Base-by-base conservation (phyloP, 192 early-diverging fungal species). In the Dimargaris xerosporica region DNA sequence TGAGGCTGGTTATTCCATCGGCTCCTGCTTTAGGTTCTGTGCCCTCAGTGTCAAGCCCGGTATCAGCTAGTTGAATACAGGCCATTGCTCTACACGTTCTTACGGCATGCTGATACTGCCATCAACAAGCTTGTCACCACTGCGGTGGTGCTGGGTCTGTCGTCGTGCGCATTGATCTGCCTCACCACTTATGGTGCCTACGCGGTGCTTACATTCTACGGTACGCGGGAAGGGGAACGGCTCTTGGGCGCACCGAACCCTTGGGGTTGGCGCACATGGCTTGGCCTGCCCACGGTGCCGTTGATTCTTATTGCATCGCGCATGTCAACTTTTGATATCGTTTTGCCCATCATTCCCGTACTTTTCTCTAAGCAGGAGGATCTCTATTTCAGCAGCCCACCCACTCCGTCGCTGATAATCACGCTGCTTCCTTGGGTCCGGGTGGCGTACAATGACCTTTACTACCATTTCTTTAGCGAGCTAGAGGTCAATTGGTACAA, bases 211-310 rank as follows among this genome's bases (percentile, higher is more conserved):
- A 78, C 78, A 28, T 52, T 84, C 28, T 78, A 75, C 63, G 82
- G 82, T 34, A 67, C 71, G 17, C 66, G 75, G 25, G 68, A 82
- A 30, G 78, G 80, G 29, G 75, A 77, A 51, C 54, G 65, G 31
- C 56, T 81, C 25, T 64, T 84, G 23, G 77, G 77, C 7, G 63
- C 66, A 28, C 73, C 78, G 34, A 70, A 69, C 9, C 62, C 71
- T 28, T 84, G 82, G 82, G 65, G 74, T n/a, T 84, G 82, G 82
- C 70, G 77, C n/a, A 75, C 73, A 12, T 82, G 76, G 77, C 17
- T 60, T 13, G 58, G 58, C 5, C 42, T 60, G 41, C 58, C 58
- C 41, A 63, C 75, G 10, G 69, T 78, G 30, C 81, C 81, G 15
- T 65, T 76, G 12, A 61, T 78, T 13, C 71, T 82, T 12, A 64